Evolutionary conservation across 345 rosid genomes (phyloP).

Genomic region (Zanthoxylum bungeanum): DNA sequence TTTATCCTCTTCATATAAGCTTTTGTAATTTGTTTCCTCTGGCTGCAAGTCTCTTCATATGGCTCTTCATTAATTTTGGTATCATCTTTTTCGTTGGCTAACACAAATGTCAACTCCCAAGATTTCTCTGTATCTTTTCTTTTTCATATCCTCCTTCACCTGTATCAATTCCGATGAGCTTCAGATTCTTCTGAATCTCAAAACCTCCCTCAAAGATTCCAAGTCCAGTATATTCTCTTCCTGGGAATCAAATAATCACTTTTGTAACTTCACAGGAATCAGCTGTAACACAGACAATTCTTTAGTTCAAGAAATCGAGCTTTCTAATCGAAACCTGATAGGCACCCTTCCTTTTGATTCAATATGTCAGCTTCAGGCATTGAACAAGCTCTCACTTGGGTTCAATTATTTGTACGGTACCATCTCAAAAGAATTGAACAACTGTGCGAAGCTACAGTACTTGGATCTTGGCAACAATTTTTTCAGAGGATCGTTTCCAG

Average conservation of each 20-base stretch:
- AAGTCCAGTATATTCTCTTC: conserved; percentile 40
- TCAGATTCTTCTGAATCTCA: conserved; percentile 45
- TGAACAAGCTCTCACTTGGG: conserved; percentile 70
- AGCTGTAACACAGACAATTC: conserved; percentile 41
- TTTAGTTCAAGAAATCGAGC: conserved; percentile 59
- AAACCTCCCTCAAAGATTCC: conserved; percentile 33
- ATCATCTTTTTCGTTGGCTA: conserved; percentile 1
- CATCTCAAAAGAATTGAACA: conserved; percentile 34
- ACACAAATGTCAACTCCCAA: conserved; percentile 29
- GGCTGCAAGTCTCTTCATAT: background rate
- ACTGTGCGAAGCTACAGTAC: conserved; percentile 52
- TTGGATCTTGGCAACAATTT: conserved; percentile 73
- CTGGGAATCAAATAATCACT: conserved; percentile 34
- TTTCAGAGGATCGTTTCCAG: conserved; percentile 63
- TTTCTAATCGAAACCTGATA: conserved; percentile 37
- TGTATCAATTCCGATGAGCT: conserved; percentile 49
- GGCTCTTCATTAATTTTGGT: background rate
- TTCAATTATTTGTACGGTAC: conserved; percentile 50
- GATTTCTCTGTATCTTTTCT: conserved; percentile 17
- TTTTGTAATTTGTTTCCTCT: background rate
- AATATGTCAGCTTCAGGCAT: conserved; percentile 50
- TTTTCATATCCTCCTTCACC: conserved; percentile 26
- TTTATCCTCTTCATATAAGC: background rate
- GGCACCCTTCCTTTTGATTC: conserved; percentile 56
- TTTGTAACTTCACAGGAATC: conserved; percentile 63